Evolutionary conservation across 345 rosid genomes (phyloP).

Genomic region (Eucalyptus sp.): DNA sequence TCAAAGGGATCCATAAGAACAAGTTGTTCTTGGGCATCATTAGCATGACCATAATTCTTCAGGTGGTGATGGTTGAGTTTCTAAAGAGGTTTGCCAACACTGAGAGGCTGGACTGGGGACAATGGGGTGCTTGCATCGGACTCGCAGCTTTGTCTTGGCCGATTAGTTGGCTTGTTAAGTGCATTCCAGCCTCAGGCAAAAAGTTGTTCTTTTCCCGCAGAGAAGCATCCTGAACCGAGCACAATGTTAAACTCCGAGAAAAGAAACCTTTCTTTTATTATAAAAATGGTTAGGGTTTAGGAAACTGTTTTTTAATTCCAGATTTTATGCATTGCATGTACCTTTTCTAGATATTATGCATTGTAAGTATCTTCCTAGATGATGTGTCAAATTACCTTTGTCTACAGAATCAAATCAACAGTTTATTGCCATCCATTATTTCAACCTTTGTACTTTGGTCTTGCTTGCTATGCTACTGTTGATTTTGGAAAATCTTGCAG

Average conservation of each 20-base stretch:
- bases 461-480: not conserved
- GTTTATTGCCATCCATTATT: not conserved
- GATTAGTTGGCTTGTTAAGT: no score
- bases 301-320: not conserved
- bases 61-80: no score
- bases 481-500: not conserved
- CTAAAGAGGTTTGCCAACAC: no score
- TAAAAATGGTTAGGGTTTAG: not conserved
- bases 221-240: no score
- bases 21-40: constrained; percentile 50
- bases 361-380: not conserved
- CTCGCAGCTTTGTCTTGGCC: no score
- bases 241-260: no score
- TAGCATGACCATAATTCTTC: constrained; percentile 18
- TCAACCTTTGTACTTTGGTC: not conserved
- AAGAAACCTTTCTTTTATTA: no score
- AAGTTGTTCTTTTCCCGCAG: no score
- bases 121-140: no score
- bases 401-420: not conserved
- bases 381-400: not conserved
- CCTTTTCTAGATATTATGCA: not conserved
- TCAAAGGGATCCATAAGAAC: constrained; percentile 52
- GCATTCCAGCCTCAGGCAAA: no score
- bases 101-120: no score
- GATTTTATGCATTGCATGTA: not conserved